Evolutionary conservation across 148 eudicot species (phyloP).

Genomic region (Heliosperma pusillum): DNA sequence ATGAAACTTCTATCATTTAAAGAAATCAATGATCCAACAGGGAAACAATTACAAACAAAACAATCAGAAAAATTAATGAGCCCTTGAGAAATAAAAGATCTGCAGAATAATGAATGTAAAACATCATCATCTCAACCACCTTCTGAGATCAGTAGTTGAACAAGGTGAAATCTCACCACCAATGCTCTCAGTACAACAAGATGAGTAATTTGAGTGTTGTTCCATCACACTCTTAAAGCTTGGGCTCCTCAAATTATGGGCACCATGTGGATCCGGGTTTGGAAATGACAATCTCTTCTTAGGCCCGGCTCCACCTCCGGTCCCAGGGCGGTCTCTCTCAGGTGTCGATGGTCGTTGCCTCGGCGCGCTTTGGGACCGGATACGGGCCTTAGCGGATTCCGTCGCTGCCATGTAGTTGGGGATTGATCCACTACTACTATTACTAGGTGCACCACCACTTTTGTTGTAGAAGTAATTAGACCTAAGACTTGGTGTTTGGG

Average conservation of each 20-base stretch:
- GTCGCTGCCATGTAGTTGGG: constrained; percentile 86
- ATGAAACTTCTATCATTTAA: constrained; percentile 12
- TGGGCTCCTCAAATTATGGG: constrained; percentile 51
- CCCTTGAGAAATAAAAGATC: background rate
- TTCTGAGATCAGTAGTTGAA: constrained; percentile 68
- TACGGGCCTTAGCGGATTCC: constrained; percentile 64
- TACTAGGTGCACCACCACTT: constrained; percentile 10
- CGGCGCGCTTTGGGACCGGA: constrained; percentile 69
- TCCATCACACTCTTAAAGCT: constrained; percentile 68
- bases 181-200: constrained; percentile 66
- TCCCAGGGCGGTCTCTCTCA: constrained; percentile 44
- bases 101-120: constrained; percentile 9
- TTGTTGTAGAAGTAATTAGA: constrained; percentile 45
- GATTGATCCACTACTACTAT: constrained; percentile 23
- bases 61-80: background rate
- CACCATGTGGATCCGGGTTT: constrained; percentile 47
- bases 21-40: constrained; percentile 12
- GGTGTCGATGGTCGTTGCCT: constrained; percentile 70
- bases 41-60: background rate
- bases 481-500: constrained; percentile 66
- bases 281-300: constrained; percentile 69
- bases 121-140: constrained; percentile 47
- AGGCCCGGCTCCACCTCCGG: constrained; percentile 34
- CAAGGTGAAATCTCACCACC: constrained; percentile 81
- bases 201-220: constrained; percentile 67